These are phyloP conservation scores for Pseudopithomyces maydicus DNA, from an alignment of 2,329 filamentous ascomycete species.

Conservation along the genomic window DNA sequence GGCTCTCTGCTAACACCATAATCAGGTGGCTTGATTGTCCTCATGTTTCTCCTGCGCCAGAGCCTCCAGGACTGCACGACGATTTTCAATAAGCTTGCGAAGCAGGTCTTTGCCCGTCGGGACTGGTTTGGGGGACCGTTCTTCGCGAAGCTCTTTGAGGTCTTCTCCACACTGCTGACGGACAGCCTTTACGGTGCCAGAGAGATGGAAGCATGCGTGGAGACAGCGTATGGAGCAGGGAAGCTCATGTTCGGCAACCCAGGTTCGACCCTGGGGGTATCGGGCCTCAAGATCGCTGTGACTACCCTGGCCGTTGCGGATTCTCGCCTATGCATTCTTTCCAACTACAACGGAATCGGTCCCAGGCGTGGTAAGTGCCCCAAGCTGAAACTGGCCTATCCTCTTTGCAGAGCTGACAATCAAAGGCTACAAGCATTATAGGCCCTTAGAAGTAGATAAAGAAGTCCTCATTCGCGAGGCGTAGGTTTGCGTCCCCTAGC, in stretches of 20 bases:
- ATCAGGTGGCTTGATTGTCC: conserved; percentile 18
- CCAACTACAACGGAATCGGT: conserved; percentile 19
- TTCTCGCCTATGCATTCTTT: conserved; percentile 17
- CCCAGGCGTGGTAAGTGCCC: conserved; percentile 9
- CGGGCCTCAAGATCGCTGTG: conserved; percentile 15
- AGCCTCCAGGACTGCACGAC: conserved; percentile 11
- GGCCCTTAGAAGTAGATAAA: conserved; percentile 9
- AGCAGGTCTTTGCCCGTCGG: conserved; percentile 10
- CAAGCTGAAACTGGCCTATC: neutral
- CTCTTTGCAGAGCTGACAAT: conserved; percentile 3
- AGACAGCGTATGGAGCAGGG: conserved; percentile 12
- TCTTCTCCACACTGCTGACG: conserved; percentile 27
- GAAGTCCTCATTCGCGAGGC: conserved; percentile 13
- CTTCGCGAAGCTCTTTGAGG: conserved; percentile 28
- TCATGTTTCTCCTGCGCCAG: conserved; percentile 19
- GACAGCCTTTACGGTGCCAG: conserved; percentile 29
- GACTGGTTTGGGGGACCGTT: neutral
- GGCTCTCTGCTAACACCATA: neutral
- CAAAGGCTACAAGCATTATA: conserved; percentile 18
- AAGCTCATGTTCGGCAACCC: conserved; percentile 12
- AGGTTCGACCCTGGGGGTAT: conserved; percentile 2
- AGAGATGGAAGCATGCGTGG: conserved; percentile 41
- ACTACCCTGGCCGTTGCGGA: conserved; percentile 16
- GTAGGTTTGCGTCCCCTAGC: conserved; percentile 7
- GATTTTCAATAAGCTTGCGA: conserved; percentile 15